Percentiles rank a stretch among this genome's conserved stretches.
phyloP scores from a whole-genome alignment of 306 rosid genomes.

The Gleditsia sinensis region DNA sequence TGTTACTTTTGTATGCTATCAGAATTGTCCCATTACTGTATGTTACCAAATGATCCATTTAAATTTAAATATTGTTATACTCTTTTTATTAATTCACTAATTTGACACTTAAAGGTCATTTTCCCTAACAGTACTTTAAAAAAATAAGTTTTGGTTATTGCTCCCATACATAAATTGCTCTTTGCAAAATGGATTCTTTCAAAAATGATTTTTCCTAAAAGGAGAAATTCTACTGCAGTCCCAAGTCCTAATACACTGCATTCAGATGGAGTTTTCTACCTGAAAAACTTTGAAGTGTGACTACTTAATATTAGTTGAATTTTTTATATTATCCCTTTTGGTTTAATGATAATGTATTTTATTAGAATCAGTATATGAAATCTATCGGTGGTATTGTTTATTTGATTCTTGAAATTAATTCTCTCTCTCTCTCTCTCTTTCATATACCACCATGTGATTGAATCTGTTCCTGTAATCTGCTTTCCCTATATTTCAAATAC shows the following conservation, averaged over 20 bases:
- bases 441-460: neutral
- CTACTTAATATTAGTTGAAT: neutral
- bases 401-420: conserved; percentile 6
- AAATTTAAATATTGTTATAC: neutral
- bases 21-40: neutral
- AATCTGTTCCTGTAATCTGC: conserved; percentile 18
- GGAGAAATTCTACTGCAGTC: neutral
- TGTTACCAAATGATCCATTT: neutral
- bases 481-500: conserved; percentile 27
- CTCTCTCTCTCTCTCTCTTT: neutral
- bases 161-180: neutral
- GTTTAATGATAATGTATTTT: neutral
- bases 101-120: neutral
- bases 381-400: neutral
- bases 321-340: neutral
- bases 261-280: neutral
- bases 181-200: neutral
- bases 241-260: neutral
- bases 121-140: neutral
- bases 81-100: neutral
- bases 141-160: neutral
- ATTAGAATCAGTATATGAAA: neutral
- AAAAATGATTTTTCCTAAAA: neutral
- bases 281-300: conserved; percentile 2
- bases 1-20: neutral